These are phyloP conservation scores for Crepidotus sp. DNA, from an alignment of 1,284 basidiomycete genomes.

Conservation along the genomic window DNA sequence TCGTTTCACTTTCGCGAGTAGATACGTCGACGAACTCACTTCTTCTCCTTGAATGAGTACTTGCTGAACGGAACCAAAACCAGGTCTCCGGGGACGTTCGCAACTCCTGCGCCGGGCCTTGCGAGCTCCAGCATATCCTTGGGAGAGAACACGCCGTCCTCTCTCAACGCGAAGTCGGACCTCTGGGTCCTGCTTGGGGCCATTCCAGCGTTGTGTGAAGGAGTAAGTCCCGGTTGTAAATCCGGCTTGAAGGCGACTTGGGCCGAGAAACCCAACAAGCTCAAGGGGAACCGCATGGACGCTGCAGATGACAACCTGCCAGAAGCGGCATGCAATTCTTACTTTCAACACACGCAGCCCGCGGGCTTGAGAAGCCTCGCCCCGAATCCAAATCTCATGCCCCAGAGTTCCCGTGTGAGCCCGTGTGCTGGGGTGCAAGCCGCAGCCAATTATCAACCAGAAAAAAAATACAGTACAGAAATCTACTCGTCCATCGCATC, in stretches of 20 bases:
- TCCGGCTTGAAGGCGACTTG: conserved; percentile 38
- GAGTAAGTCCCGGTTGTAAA: conserved; percentile 10
- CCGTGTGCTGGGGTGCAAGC: neutral
- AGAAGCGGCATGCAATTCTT: neutral
- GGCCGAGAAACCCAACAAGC: conserved; percentile 37
- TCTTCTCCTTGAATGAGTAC: conserved; percentile 60
- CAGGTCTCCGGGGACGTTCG: conserved; percentile 58
- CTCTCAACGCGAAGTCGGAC: conserved; percentile 45
- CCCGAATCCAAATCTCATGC: conserved; percentile 2
- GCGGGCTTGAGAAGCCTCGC: neutral
- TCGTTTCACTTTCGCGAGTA: neutral
- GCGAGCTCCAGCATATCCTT: conserved; percentile 66
- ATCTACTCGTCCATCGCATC: conserved; percentile 33
- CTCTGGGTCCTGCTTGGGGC: conserved; percentile 23
- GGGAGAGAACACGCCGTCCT: conserved; percentile 58
- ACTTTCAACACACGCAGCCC: neutral
- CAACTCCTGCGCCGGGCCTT: conserved; percentile 56
- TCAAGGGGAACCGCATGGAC: conserved; percentile 31
- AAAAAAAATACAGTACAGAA: conserved; percentile 7
- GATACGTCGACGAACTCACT: conserved; percentile 39
- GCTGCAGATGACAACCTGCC: conserved; percentile 1
- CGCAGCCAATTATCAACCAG: neutral
- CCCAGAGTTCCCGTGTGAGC: too few relatives aligned
- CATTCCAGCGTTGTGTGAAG: conserved; percentile 7
- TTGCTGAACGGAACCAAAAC: conserved; percentile 61